Base-by-base conservation (phyloP, 345 rosid genomes). In the Pistacia integerrima region DNA sequence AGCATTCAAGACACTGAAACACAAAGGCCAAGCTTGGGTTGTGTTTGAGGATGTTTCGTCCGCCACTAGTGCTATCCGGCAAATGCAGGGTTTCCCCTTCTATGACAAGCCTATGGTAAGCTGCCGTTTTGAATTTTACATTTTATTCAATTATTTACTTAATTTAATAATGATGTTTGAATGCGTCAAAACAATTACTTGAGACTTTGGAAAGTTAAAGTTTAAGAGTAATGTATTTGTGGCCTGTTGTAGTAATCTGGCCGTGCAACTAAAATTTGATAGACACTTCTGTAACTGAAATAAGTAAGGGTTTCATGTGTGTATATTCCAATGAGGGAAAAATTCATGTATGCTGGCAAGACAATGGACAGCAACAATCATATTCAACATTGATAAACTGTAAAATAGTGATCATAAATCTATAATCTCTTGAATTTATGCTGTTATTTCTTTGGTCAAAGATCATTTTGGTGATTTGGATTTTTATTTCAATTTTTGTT, bases 1-100 rank as follows among this genome's bases (percentile, higher is more conserved):
- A 80, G 97, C 98, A 11, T 97, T 92, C 87, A 93, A 92, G 92
- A 97, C 98, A 33, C 74, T 97, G 86, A 97, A 97, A 82, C 99
- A 94, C 81, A 92, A 97, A 83, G 99, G 99, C 5, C 99, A 97
- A 85, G 97, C 98, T 84, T 97, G 99, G 99, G 91, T 97, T 22
- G 85, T 97, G 48, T 97, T 97, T 67, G 94, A 94, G 78, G 91
- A 94, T 61, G 87, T 84, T 4, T 81, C 81, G 8, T 91, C 98
- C 30, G 98, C 98, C 30, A 81, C 92, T 22, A 85, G 78, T 55
- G 98, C 97, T 73, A 82, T 97, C 25, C 79, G 90, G 77, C 87
- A 90, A 77, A 97, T 97, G 99, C 97, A 97, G 76, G 92, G 86
- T 1, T 97, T 92, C 78, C 98, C 96, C 56, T 97, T 97, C 82